phyloP scores from a whole-genome alignment of 306 rosid genomes.

The Fagus crenata region DNA sequence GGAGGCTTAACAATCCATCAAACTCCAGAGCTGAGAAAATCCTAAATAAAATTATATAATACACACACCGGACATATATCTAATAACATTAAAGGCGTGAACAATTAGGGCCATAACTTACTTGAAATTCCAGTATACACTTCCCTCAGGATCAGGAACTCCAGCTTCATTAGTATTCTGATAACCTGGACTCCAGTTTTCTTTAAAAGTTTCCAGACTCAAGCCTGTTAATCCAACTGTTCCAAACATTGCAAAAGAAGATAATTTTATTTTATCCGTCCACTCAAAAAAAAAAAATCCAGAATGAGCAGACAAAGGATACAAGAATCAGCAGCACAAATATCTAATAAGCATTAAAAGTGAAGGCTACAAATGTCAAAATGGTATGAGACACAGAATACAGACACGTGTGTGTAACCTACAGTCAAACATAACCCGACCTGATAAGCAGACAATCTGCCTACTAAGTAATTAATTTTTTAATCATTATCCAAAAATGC shows the following conservation, averaged over 20 bases:
- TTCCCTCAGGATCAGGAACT: conserved; percentile 71
- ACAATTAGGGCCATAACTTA: conserved; percentile 37
- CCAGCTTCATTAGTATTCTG: conserved; percentile 82
- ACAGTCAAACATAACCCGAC: not conserved
- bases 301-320: conserved; percentile 10
- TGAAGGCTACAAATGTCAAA: not conserved
- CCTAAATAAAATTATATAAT: not conserved
- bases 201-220: conserved; percentile 57
- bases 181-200: conserved; percentile 85
- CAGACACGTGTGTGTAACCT: not conserved
- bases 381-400: not conserved
- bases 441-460: not conserved
- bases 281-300: not conserved
- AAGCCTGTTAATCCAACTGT: conserved; percentile 88
- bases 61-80: not conserved
- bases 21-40: not conserved
- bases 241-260: conserved; percentile 29
- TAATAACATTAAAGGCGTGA: conserved; percentile 10
- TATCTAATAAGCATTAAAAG: not conserved
- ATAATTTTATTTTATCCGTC: conserved; percentile 20
- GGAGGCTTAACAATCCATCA: conserved; percentile 1
- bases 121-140: conserved; percentile 84
- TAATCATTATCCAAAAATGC: not conserved
- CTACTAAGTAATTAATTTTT: not conserved
- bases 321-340: conserved; percentile 9